A percentile compares a stretch with the other conserved stretches of the same genome.
phyloP scores from a whole-genome alignment of 495 filamentous ascomycete species.

The Echria macrotheca region DNA sequence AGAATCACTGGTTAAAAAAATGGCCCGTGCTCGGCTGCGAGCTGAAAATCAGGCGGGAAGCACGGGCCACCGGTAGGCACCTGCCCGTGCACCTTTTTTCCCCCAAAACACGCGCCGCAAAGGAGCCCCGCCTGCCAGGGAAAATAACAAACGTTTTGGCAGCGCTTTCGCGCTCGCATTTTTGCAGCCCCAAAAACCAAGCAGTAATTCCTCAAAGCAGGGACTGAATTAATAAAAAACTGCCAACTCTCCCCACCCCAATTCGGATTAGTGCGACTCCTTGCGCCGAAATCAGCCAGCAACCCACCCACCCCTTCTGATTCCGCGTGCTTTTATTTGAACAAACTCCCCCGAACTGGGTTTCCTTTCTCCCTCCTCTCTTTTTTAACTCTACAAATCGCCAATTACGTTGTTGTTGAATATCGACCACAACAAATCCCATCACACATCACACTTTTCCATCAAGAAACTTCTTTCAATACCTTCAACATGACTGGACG shows the following conservation, averaged over 20 bases:
- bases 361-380: neutral
- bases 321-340: too few relatives aligned
- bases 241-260: too few relatives aligned
- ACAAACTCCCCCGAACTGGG: conserved; percentile 1
- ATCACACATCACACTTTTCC: conserved; percentile 27
- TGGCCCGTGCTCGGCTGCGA: neutral
- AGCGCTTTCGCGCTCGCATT: neutral
- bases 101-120: conserved; percentile 2
- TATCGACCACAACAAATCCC: conserved; percentile 20
- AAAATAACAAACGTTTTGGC: neutral
- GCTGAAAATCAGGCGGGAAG: neutral
- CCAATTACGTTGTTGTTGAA: conserved; percentile 15
- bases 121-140: neutral
- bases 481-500: conserved; percentile 86
- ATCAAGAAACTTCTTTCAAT: conserved; percentile 22
- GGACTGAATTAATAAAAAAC: neutral
- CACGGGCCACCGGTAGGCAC: neutral
- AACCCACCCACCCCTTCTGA: neutral
- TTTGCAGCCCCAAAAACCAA: neutral
- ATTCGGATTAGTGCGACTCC: conserved; percentile 25
- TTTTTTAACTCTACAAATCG: conserved; percentile 9
- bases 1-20: neutral
- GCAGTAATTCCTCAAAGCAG: neutral
- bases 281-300: conserved; percentile 14
- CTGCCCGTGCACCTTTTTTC: neutral